Base-by-base conservation (phyloP, 495 filamentous ascomycete genomes). In the Aspergillus campestris region DNA sequence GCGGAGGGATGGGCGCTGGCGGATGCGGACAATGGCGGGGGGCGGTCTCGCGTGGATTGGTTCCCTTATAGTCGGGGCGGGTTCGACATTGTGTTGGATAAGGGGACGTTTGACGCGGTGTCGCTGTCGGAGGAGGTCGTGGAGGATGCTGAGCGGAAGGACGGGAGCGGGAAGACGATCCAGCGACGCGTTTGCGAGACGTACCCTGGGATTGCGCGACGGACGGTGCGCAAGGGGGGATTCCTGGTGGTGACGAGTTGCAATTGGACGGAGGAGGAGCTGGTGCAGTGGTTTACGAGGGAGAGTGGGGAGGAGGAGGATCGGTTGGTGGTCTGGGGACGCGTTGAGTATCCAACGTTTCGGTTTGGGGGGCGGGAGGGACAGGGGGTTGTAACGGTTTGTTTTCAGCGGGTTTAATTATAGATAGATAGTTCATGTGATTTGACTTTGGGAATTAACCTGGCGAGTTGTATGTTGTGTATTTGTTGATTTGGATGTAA, bases 41-140 rank as follows among this genome's bases (percentile, higher is more conserved):
- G 69, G 15, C 38, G 13, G n/a, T 18, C 18, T 4, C 18, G 18
- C 18, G 18, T 61, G 3, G 32, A 47, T 47, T 60, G 65, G 62
- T 65, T 66, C 51, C 51, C 68, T 18, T 55, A 62, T 42, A 30
- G 47, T 33, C 8, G 52, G 47, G 47, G 60, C 8, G 78, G 81
- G 0, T 96, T 89, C 60, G 89, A 96, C 66, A 76, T 96, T 0
- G 83, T 95, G 0, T 73, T 96, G 6, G 92, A 98, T 65, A 98
- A 98, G 61, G 92, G 92, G 18, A 98, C 92, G 1, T 98, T 95
- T 66, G 92, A 98, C 72, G 92, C 92, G 3, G 80, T 98, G 6
- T 84, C 79, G 34, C 65, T 98, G 13, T 79, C 74, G 36, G 75
- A 73, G 30, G 86, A 86, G 59, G 65, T 59, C 24, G 71, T 82